Evolutionary conservation across 2,329 filamentous ascomycete species (phyloP).

Genomic region (Colletotrichum spaethianum): DNA sequence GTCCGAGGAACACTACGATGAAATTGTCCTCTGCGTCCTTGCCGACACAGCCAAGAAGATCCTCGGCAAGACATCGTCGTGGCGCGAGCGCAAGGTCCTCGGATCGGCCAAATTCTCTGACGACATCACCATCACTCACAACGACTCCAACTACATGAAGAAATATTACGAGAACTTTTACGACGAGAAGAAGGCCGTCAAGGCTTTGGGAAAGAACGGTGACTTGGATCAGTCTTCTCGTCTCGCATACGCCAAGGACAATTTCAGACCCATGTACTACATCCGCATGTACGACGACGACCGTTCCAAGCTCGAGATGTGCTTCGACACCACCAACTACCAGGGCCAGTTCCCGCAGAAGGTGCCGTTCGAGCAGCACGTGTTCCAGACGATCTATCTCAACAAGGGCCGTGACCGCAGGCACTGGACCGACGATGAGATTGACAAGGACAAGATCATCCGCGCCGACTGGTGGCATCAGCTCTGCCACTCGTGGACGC

Average conservation of each 20-base stretch:
- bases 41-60: conserved; percentile 74
- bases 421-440: conserved; percentile 68
- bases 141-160: conserved; percentile 74
- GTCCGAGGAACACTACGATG: conserved; percentile 69
- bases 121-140: conserved; percentile 77
- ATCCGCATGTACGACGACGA: conserved; percentile 70
- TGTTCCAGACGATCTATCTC: conserved; percentile 65
- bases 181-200: conserved; percentile 59
- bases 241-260: conserved; percentile 58
- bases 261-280: conserved; percentile 73
- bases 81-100: conserved; percentile 74
- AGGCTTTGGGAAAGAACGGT: conserved; percentile 51
- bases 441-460: conserved; percentile 68
- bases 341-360: conserved; percentile 74
- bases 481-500: conserved; percentile 71
- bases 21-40: conserved; percentile 73
- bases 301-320: conserved; percentile 72
- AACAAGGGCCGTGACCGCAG: conserved; percentile 69
- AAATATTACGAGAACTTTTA: conserved; percentile 75
- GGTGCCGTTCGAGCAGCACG: conserved; percentile 54
- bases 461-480: conserved; percentile 74
- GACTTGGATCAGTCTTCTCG: conserved; percentile 56
- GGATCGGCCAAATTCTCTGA: conserved; percentile 76
- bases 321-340: conserved; percentile 80
- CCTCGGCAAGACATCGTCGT: conserved; percentile 66